A percentile compares a stretch with the other conserved stretches of the same genome.
Evolutionary conservation across 805 yeast species (phyloP).

Genomic region (Ogataea nakhonphanomensis): DNA sequence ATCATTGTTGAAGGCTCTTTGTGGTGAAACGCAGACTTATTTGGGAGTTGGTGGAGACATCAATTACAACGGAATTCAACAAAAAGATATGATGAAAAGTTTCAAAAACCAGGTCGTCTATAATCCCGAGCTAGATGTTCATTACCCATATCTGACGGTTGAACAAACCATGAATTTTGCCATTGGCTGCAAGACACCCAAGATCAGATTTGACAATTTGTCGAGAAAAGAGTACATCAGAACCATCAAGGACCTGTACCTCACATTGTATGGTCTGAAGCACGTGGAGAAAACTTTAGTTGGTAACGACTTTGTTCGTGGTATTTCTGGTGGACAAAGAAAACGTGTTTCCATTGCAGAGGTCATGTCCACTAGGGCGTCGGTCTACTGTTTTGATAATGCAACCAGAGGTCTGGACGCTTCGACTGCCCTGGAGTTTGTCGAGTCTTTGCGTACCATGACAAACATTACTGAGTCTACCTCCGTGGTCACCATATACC

Average conservation of each 20-base stretch:
- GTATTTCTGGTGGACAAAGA: slow-evolving; percentile 72
- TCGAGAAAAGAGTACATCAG: slow-evolving; percentile 39
- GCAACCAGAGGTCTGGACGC: slow-evolving; percentile 72
- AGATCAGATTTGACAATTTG: slow-evolving; percentile 36
- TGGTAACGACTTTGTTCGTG: slow-evolving; percentile 65
- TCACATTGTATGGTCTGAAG: slow-evolving; percentile 53
- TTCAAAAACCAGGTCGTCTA: slow-evolving; percentile 50
- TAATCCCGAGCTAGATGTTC: slow-evolving; percentile 54
- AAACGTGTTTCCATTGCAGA: slow-evolving; percentile 71
- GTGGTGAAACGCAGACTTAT: slow-evolving; percentile 44
- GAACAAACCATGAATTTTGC: slow-evolving; percentile 57
- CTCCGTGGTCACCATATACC: slow-evolving; percentile 65
- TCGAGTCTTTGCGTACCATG: slow-evolving; percentile 55
- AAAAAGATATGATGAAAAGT: slow-evolving; percentile 42
- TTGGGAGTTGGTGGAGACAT: slow-evolving; percentile 38
- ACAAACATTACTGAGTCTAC: slow-evolving; percentile 54
- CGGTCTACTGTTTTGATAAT: slow-evolving; percentile 62
- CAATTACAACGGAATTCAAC: slow-evolving; percentile 48
- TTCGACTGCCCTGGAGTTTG: slow-evolving; percentile 65
- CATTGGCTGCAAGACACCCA: slow-evolving; percentile 56
- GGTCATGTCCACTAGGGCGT: slow-evolving; percentile 51
- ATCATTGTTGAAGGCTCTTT: slow-evolving; percentile 43
- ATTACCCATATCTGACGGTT: slow-evolving; percentile 54
- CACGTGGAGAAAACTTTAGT: slow-evolving; percentile 63
- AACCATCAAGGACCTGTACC: slow-evolving; percentile 43